Evolutionary conservation across 2,329 filamentous ascomycete species (phyloP), one percentile per base, ranked within the genome.

Genomic region (Alternaria burnsii): DNA sequence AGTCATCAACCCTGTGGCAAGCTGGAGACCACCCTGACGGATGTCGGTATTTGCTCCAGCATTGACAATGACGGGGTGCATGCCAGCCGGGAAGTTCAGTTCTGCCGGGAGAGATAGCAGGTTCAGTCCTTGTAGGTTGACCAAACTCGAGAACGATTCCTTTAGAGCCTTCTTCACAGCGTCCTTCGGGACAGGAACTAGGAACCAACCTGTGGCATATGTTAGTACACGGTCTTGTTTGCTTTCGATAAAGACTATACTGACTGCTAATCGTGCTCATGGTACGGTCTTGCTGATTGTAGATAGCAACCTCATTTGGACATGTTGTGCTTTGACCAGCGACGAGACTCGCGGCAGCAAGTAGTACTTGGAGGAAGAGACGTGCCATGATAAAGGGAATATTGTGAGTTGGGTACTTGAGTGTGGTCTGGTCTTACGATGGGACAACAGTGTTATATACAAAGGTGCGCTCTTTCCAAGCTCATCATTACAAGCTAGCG

Each of bases 261-360:
- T 36, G 3, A 64, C 62, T 59, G 26, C 47, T 59, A 24, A 51
- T 54, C n/a, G 56, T 20, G 4, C 59, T 40, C 59, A 62, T 62
- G 8, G 62, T 59, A 12, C 62, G 62, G 16, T 59, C 59, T 26
- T 62, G 56, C 11, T 30, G 52, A 3, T 59, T 55, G 30, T 52
- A 64, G 14, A 53, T 58, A 30, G 52, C 46, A 16, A 62, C 62
- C 51, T 61, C 53, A n/a, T 64, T 64, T 14, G 52, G 55, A 26
- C 61, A 63, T 28, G 52, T 50, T 12, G 50, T 36, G 32, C 18
- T 30, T 11, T 55, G 43, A 18, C 43, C 52, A 38, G 52, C 57
- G 18, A 56, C 57, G 20, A 59, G 44, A 18, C 30, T 55, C 22
- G 44, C 57, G 11, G 52, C 43, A 22, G 30, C 36, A 18, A 59